Evolutionary conservation across 345 rosid genomes (phyloP), one percentile per base, ranked within the genome.

Genomic region (Lepidium didymum): DNA sequence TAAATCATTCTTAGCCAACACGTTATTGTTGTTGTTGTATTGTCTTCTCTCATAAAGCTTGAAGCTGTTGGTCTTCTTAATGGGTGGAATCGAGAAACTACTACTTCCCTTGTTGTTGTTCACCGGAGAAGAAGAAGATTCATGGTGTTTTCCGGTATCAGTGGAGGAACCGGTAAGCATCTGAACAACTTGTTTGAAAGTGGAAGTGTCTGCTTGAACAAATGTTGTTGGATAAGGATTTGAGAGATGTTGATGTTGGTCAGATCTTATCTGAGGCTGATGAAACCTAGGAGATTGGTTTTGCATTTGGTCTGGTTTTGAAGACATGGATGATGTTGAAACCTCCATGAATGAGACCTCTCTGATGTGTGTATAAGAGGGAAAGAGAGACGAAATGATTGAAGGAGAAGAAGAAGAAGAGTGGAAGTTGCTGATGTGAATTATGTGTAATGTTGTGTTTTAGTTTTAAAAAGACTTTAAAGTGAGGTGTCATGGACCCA

Each of bases 211-310:
- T 0, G 92, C 92, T 64, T 91, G 96, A 43, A 91, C 97, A 72
- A 91, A 91, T 68, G 97, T 91, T 18, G 97, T 91, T 42, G 97
- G 91, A 74, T 90, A 90, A 67, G 98, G 98, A 77, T 83, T 92
- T n/a, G 91, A 68, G 27, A 75, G 74, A 62, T 75, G 60, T 25
- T 75, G 73, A 59, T 66, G 74, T 76, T 91, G 77, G 87, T 87
- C 85, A 37, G 63, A 64, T 52, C 80, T 81, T 71, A 70, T 75
- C 44, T 67, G 77, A 59, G 67, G 66, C 57, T 72, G 83, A 46
- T 72, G 83, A 46, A 63, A 65, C 61, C 76, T 49, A 88, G 91
- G 50, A 60, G 77, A 60, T 50, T 81, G 70, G 78, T 78, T 80
- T 40, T 64, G 84, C 72, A 50, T 80, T 47, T 84, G 86, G 65